phyloP scores from a whole-genome alignment of 2,329 filamentous ascomycete genomes.

The Capronia epimyces region DNA sequence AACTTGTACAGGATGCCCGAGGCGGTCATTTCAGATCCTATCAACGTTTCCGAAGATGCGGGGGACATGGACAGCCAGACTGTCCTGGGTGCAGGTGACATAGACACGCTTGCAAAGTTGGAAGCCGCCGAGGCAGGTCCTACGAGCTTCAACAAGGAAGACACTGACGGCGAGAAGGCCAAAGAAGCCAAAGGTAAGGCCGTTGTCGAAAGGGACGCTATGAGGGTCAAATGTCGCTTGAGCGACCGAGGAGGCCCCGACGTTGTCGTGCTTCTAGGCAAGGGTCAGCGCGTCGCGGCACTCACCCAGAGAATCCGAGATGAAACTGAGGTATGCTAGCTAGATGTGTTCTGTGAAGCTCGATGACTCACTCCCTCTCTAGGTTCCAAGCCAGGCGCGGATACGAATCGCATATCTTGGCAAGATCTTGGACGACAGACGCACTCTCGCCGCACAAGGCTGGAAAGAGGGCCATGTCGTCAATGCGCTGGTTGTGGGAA shows the following conservation, averaged over 20 bases:
- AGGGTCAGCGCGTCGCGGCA: conserved; percentile 58
- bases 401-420: conserved; percentile 76
- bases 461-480: conserved; percentile 72
- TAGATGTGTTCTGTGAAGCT: background rate
- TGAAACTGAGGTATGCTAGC: conserved; percentile 35
- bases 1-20: conserved; percentile 65
- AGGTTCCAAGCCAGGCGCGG: conserved; percentile 56
- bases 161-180: conserved; percentile 34
- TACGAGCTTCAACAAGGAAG: conserved; percentile 24
- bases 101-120: conserved; percentile 24
- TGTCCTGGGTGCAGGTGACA: conserved; percentile 34
- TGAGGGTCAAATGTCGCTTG: conserved; percentile 57
- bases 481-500: conserved; percentile 60
- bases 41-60: conserved; percentile 45
- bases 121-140: conserved; percentile 30
- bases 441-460: conserved; percentile 61
- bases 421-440: conserved; percentile 65
- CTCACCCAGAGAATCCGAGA: conserved; percentile 60
- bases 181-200: conserved; percentile 59
- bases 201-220: conserved; percentile 47
- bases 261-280: conserved; percentile 53
- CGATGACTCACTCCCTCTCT: conserved; percentile 4
- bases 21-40: conserved; percentile 63
- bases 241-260: conserved; percentile 62
- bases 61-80: conserved; percentile 36